Percentiles rank a stretch among this genome's conserved stretches.
phyloP scores from a whole-genome alignment of 129 eudicot species.

The Sambucus nigra region DNA sequence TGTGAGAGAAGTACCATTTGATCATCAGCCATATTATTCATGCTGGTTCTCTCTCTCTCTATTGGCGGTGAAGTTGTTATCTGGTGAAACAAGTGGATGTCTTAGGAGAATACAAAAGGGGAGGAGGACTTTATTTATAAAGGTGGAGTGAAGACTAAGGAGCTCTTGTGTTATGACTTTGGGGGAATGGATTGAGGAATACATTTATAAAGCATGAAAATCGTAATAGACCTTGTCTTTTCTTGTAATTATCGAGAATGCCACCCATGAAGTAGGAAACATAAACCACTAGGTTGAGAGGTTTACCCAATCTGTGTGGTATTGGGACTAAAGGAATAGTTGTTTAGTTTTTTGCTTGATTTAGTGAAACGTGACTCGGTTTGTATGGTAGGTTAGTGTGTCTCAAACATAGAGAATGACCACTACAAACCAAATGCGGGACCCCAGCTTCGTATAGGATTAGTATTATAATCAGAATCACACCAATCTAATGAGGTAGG shows the following conservation, averaged over 20 bases:
- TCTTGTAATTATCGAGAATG: conserved; percentile 15
- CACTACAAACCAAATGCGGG: conserved; percentile 5
- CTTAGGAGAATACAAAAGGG: conserved; percentile 23
- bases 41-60: conserved; percentile 19
- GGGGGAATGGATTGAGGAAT: conserved; percentile 21
- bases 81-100: conserved; percentile 27
- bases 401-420: background rate
- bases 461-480: conserved; percentile 4
- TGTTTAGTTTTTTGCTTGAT: conserved; percentile 23
- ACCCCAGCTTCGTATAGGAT: background rate
- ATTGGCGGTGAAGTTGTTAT: conserved; percentile 24
- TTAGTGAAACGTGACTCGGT: conserved; percentile 36
- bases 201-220: conserved; percentile 26
- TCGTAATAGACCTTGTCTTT: conserved; percentile 25
- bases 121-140: conserved; percentile 33
- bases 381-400: conserved; percentile 14
- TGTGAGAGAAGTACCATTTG: conserved; percentile 60
- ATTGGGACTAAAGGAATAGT: conserved; percentile 10
- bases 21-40: conserved; percentile 40
- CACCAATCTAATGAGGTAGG: background rate
- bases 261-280: conserved; percentile 12
- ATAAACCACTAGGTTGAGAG: background rate
- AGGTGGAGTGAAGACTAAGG: conserved; percentile 32
- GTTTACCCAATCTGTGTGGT: conserved; percentile 16
- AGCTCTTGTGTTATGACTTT: conserved; percentile 13